Evolutionary conservation across 352 stramenopile genomes (phyloP), one percentile per base, ranked within the genome.

Genomic region (Phytophthora kernoviae): DNA sequence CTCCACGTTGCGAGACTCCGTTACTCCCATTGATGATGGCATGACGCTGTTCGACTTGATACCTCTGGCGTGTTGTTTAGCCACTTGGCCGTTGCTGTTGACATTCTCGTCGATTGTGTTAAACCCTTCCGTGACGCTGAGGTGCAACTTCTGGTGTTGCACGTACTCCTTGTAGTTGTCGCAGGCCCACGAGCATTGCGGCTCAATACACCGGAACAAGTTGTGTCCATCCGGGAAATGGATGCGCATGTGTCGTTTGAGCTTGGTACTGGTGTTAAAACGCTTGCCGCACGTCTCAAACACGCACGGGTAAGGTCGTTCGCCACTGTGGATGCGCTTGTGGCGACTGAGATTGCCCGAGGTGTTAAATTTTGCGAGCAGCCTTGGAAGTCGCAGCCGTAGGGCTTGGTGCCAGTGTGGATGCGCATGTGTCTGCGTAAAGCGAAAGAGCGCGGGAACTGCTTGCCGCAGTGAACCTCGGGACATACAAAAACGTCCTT

Each of bases 261-360:
- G 76, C 62, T 91, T 91, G 33, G 79, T 88, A 61, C 77, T 88
- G 24, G 79, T 91, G 62, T 87, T 88, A 54, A 91, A 91, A 18
- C 72, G 69, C 61, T 91, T 91, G 64, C 72, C 76, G 62, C 81
- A 91, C 6, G 62, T 81, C 12, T 72, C 58, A 22, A 82, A 84
- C 27, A 85, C 73, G 32, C 81, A 91, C 42, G 81, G 80, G 62
- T 93, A 96, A 20, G 87, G 87, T 4, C 85, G 76, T 54, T 93
- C 87, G 44, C 87, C 87, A 40, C 77, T 91, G 68, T 96, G 87
- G 59, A 93, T 96, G 63, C 86, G 84, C 61, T 94, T 94, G 69
- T 96, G 87, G 44, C 87, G 83, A 55, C 83, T 93, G 5, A 96
- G 50, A 59, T 96, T 96, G 9, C 87, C 87, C 10, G 87, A 96